phyloP scores from a whole-genome alignment of 345 rosid species.

The Cochlearia excelsa region DNA sequence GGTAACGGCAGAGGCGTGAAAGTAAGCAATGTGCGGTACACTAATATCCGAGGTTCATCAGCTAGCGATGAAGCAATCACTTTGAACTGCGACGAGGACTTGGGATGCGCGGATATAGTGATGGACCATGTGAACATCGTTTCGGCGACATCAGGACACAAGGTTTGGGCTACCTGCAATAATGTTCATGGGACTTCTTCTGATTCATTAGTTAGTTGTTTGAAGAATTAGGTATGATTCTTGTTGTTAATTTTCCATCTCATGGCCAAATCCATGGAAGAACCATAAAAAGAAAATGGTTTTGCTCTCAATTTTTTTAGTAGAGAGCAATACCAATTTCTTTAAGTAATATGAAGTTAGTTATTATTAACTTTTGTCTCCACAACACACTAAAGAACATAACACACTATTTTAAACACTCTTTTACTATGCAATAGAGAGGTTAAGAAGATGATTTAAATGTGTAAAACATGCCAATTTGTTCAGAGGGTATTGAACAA shows the following conservation, averaged over 20 bases:
- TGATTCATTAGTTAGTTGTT: constrained; percentile 14
- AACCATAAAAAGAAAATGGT: not conserved
- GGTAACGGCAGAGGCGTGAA: constrained; percentile 27
- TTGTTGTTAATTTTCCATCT: not conserved
- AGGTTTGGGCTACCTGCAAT: constrained; percentile 30
- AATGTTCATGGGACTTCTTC: constrained; percentile 27
- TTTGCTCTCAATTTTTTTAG: constrained; percentile 1
- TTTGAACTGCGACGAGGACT: constrained; percentile 31
- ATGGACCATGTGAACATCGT: constrained; percentile 31
- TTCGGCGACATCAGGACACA: constrained; percentile 22
- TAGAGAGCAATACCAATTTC: not conserved
- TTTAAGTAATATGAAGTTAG: not conserved
- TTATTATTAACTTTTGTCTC: not conserved
- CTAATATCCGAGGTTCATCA: constrained; percentile 35
- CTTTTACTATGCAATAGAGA: too few relatives aligned
- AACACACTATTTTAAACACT: too few relatives aligned
- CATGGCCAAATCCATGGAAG: constrained; percentile 9
- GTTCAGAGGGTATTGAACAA: too few relatives aligned
- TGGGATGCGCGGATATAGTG: constrained; percentile 37
- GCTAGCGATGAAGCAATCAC: constrained; percentile 32
- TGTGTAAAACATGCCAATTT: too few relatives aligned
- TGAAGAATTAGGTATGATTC: not conserved
- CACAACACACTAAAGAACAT: not conserved
- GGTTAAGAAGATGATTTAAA: too few relatives aligned
- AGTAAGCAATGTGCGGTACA: constrained; percentile 40